A percentile compares a stretch with the other conserved stretches of the same genome.
Conservation (phyloP, 768 basidiomycete genomes). For the Steccherinum ochraceum region DNA sequence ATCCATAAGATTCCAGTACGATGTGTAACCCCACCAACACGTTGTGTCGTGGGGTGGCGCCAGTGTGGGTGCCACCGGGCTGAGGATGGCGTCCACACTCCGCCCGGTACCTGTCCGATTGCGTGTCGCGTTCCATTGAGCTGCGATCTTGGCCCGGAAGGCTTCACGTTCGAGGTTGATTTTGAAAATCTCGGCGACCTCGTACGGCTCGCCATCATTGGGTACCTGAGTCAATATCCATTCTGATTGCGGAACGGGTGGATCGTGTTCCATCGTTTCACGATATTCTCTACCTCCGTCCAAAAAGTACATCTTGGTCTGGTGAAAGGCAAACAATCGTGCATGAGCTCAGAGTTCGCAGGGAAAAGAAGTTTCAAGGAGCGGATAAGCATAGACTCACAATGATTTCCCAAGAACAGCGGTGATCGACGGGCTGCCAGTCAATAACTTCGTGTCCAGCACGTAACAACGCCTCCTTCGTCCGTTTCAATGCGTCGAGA, state of each 20-base stretch:
- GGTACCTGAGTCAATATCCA: conserved; percentile 39
- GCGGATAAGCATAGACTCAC: conserved; percentile 24
- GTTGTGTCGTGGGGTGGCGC: conserved; percentile 43
- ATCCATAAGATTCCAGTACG: conserved; percentile 49
- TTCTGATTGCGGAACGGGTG: conserved; percentile 33
- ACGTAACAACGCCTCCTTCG: conserved; percentile 31
- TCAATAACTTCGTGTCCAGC: conserved; percentile 48
- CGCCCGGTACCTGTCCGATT: conserved; percentile 34
- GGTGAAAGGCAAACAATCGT: conserved; percentile 3
- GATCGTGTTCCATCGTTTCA: conserved; percentile 30
- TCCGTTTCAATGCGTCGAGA: conserved; percentile 31
- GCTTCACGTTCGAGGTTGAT: conserved; percentile 38
- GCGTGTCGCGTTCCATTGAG: conserved; percentile 38
- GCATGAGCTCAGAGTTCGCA: background rate
- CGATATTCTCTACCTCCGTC: conserved; percentile 43
- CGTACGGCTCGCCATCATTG: conserved; percentile 29
- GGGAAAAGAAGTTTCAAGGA: too few species aligned
- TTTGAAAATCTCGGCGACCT: conserved; percentile 36
- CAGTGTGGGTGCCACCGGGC: conserved; percentile 39
- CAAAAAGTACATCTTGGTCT: conserved; percentile 43
- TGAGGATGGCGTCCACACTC: conserved; percentile 41
- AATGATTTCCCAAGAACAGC: conserved; percentile 40
- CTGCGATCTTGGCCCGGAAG: conserved; percentile 33
- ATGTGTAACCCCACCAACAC: conserved; percentile 45
- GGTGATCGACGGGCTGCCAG: conserved; percentile 40